Conservation (phyloP, 371 early-diverging fungal genomes). For the Amoeboaphelidium protococcarum region DNA sequence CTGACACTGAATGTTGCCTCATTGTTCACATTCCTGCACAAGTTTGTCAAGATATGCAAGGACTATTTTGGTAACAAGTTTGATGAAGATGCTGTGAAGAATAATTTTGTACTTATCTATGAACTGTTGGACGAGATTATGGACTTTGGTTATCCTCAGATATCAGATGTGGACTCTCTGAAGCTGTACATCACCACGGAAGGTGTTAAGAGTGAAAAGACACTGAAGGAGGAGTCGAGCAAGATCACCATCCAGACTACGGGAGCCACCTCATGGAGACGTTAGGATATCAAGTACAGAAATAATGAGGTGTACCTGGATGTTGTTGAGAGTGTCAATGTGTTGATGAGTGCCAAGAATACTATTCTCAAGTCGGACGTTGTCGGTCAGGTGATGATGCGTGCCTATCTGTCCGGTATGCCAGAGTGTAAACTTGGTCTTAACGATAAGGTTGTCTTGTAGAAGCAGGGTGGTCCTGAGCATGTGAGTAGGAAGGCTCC, state of each 20-base stretch:
- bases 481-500: slow-evolving; percentile 4
- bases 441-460: slow-evolving; percentile 50
- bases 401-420: slow-evolving; percentile 39
- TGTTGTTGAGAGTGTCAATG: slow-evolving; percentile 62
- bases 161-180: slow-evolving; percentile 57
- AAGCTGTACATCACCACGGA: slow-evolving; percentile 71
- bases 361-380: slow-evolving; percentile 48
- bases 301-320: slow-evolving; percentile 74
- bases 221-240: slow-evolving; percentile 29
- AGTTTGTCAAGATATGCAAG: slow-evolving; percentile 38
- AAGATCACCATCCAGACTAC: slow-evolving; percentile 72
- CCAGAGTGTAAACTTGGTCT: slow-evolving; percentile 55
- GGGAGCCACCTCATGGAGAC: slow-evolving; percentile 61
- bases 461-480: slow-evolving; percentile 25
- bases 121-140: slow-evolving; percentile 71
- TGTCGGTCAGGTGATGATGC: slow-evolving; percentile 48
- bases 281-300: slow-evolving; percentile 63
- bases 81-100: slow-evolving; percentile 66
- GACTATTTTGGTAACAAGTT: slow-evolving; percentile 65
- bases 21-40: slow-evolving; percentile 58
- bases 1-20: slow-evolving; percentile 56
- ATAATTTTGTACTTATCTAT: slow-evolving; percentile 68
- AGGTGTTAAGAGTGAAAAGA: slow-evolving; percentile 37
- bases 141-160: slow-evolving; percentile 77
- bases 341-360: slow-evolving; percentile 52